Evolutionary conservation across 345 rosid genomes (phyloP).

Genomic region (Camelina hispida): DNA sequence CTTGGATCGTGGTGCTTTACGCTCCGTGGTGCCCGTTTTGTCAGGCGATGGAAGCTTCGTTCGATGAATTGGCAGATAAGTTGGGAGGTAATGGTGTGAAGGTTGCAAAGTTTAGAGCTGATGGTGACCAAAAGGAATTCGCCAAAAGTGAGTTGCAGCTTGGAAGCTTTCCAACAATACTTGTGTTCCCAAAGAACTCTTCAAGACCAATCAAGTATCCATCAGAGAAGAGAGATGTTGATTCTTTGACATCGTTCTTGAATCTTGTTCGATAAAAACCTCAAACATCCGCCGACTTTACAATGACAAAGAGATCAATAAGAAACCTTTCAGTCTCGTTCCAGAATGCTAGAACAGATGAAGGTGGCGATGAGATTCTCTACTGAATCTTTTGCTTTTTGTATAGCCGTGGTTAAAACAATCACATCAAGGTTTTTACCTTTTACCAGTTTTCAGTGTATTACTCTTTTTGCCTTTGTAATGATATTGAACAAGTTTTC

Average conservation of each 20-base stretch:
- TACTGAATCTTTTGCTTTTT: neutral
- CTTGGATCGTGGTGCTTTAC: slow-evolving; percentile 89
- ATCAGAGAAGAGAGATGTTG: slow-evolving; percentile 88
- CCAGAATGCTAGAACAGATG: slow-evolving; percentile 41
- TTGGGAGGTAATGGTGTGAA: slow-evolving; percentile 64
- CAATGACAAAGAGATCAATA: neutral
- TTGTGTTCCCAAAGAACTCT: slow-evolving; percentile 82
- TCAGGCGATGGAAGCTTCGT: slow-evolving; percentile 88
- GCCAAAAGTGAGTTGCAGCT: slow-evolving; percentile 75
- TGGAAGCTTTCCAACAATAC: slow-evolving; percentile 87
- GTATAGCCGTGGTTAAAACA: neutral
- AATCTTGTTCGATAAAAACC: slow-evolving; percentile 64
- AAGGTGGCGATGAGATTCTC: neutral
- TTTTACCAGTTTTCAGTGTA: neutral
- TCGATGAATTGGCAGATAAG: slow-evolving; percentile 75
- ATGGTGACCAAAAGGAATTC: slow-evolving; percentile 81
- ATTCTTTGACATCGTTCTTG: slow-evolving; percentile 82
- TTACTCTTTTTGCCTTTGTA: neutral
- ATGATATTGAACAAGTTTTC: slow-evolving; percentile 8
- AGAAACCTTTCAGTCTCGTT: slow-evolving; percentile 27
- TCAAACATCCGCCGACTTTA: slow-evolving; percentile 16
- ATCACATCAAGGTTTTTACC: neutral
- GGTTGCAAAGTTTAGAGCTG: slow-evolving; percentile 92
- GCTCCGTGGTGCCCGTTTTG: slow-evolving; percentile 98
- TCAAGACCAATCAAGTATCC: slow-evolving; percentile 82